phyloP scores from a whole-genome alignment of 1,139 yeast genomes.

The Nakaseomyces delphensis region DNA sequence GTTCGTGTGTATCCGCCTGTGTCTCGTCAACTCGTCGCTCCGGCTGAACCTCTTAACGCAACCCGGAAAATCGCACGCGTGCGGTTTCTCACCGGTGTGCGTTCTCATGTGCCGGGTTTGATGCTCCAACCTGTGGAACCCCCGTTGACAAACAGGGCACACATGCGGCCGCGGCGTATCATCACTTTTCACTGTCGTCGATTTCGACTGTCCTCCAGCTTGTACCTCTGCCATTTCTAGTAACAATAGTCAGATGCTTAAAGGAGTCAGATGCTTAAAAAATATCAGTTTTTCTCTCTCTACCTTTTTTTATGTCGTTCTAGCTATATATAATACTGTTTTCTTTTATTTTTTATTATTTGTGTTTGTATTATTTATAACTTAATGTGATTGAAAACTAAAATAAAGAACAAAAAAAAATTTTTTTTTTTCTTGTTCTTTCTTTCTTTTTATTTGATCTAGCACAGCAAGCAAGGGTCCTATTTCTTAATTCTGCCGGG shows the following conservation, averaged over 20 bases:
- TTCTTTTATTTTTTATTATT: neutral
- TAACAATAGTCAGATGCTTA: too few relatives aligned
- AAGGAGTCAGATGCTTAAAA: too few relatives aligned
- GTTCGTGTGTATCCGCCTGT: constrained; percentile 54
- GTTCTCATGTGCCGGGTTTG: constrained; percentile 65
- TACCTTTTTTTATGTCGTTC: too few relatives aligned
- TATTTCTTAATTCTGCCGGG: too few relatives aligned
- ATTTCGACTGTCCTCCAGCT: neutral
- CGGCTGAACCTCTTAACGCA: constrained; percentile 61
- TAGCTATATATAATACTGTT: neutral
- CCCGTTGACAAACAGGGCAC: constrained; percentile 53
- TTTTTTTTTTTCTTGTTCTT: neutral
- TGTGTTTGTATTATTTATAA: neutral
- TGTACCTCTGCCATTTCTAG: neutral
- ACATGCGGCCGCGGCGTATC: constrained; percentile 42
- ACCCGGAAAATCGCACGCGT: constrained; percentile 58
- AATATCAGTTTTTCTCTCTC: too few relatives aligned
- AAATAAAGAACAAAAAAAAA: neutral
- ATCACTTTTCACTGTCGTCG: constrained; percentile 4
- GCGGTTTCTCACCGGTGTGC: constrained; percentile 70
- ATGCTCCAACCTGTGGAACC: constrained; percentile 57
- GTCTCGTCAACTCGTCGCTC: constrained; percentile 62
- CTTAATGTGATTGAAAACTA: neutral
- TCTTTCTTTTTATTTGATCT: too few relatives aligned
- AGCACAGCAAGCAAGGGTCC: too few relatives aligned